These are phyloP conservation scores for Mycosphaerelloides madeirae DNA, from an alignment of 2,329 filamentous ascomycete species.

Conservation along the genomic window DNA sequence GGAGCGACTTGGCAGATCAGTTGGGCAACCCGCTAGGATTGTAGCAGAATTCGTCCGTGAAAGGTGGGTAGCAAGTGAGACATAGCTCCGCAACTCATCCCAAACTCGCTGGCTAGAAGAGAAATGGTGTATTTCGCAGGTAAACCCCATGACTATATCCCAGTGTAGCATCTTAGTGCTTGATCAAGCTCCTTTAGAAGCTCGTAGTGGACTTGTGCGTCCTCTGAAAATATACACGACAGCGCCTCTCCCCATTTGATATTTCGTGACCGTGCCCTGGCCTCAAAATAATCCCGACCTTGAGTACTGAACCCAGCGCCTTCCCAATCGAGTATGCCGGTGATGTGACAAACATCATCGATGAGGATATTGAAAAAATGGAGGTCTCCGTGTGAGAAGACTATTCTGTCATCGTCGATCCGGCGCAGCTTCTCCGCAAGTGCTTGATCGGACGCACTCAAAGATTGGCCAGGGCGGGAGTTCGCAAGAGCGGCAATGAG, in stretches of 20 bases:
- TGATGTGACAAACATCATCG: not conserved
- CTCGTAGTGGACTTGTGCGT: constrained; percentile 1
- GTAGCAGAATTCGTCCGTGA: too few species aligned
- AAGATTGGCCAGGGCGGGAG: too few species aligned
- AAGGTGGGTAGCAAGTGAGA: too few species aligned
- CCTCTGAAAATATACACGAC: constrained; percentile 1
- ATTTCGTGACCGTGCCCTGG: not conserved
- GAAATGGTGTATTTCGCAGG: too few species aligned
- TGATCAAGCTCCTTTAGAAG: constrained; percentile 4
- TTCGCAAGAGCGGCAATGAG: constrained; percentile 7
- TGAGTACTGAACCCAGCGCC: constrained; percentile 6
- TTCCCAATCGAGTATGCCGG: constrained; percentile 8
- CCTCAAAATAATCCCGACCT: constrained; percentile 9
- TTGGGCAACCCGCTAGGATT: too few species aligned
- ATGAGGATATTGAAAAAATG: constrained; percentile 3
- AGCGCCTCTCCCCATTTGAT: constrained; percentile 1
- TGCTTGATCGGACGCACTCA: not conserved
- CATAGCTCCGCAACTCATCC: too few species aligned
- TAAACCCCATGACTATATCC: too few species aligned
- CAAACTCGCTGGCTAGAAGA: too few species aligned
- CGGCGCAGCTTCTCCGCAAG: not conserved
- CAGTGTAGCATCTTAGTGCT: too few species aligned
- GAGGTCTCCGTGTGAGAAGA: constrained; percentile 3
- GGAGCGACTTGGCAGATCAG: constrained; percentile 2
- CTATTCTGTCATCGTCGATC: constrained; percentile 1